Base-by-base conservation (phyloP, 106 monocot species). In the Platanthera zijinensis region DNA sequence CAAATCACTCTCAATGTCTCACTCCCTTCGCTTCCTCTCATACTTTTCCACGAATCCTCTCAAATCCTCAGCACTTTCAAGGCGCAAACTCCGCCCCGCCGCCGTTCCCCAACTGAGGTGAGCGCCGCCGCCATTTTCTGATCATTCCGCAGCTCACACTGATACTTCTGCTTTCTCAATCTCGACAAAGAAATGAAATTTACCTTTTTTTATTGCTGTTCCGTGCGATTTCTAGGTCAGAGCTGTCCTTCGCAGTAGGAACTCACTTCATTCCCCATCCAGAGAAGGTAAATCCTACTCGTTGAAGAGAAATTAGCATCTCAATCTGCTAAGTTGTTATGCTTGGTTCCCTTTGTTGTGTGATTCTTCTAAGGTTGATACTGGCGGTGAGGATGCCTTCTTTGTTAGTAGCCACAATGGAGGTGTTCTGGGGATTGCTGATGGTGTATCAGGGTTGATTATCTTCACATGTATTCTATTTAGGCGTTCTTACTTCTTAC, bases 321-420 rank as follows among this genome's bases (percentile, higher is more conserved):
- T 56, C 5, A 4, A 7, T 46, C 3, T 57, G 21, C 4, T 22
- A 28, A 32, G 48, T 8, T 67, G 8, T 15, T 50, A 9, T 51
- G 15, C 17, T n/a, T n/a, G n/a, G n/a, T 57, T 76, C 61, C 21
- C 18, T 15, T 45, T n/a, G n/a, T n/a, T n/a, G n/a, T 45, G 51
- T 57, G 32, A 54, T 77, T 39, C 62, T 76, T 5, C 30, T 8
- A 82, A 96, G 96, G 87, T 73, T 81, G 89, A 89, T 10, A 91
- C 59, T 46, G 96, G 96, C 48, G 93, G 96, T 56, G 96, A 97
- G 66, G 96, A 97, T 86, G 96, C 96, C 17, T 93, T 87, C 76
- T 86, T 93, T 75, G 86, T 93, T 11, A 89, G 83, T 66, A 81
- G 68, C n/a, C 77, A 81, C 78, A 85, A 82, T 28, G 82, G 87